These are phyloP conservation scores for Carex scoparia DNA, from an alignment of 176 grass and related monocot genomes.

Conservation along the genomic window DNA sequence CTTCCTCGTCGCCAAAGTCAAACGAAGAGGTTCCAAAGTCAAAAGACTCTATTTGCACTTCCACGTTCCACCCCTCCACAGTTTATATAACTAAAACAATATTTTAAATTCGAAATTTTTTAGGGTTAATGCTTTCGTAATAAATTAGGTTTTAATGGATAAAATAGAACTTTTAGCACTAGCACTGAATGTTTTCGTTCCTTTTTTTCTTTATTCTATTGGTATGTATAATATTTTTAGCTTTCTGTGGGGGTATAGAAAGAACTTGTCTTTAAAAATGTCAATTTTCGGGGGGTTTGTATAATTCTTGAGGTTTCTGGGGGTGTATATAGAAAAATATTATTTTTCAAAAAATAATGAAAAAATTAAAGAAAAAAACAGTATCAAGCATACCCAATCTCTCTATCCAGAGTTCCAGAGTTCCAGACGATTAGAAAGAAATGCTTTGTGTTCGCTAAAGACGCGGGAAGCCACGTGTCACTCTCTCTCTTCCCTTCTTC, in stretches of 20 bases:
- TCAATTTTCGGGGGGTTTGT: background rate
- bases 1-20: no score
- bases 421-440: background rate
- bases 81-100: background rate
- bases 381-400: conserved; percentile 15
- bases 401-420: background rate
- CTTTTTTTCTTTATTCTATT: background rate
- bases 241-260: background rate
- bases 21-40: background rate
- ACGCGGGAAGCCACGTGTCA: conserved; percentile 23
- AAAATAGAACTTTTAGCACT: background rate
- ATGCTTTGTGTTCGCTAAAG: conserved; percentile 11
- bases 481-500: background rate
- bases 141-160: background rate
- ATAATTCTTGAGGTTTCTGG: background rate
- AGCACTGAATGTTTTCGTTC: background rate
- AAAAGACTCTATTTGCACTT: background rate
- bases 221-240: background rate
- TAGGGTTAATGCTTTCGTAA: background rate
- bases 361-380: background rate
- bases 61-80: background rate
- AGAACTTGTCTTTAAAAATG: background rate
- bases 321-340: background rate
- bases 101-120: no score
- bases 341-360: background rate